A percentile compares a stretch with the other conserved stretches of the same genome.
Conservation (phyloP, 345 rosid species). For the Cardamine occulta region DNA sequence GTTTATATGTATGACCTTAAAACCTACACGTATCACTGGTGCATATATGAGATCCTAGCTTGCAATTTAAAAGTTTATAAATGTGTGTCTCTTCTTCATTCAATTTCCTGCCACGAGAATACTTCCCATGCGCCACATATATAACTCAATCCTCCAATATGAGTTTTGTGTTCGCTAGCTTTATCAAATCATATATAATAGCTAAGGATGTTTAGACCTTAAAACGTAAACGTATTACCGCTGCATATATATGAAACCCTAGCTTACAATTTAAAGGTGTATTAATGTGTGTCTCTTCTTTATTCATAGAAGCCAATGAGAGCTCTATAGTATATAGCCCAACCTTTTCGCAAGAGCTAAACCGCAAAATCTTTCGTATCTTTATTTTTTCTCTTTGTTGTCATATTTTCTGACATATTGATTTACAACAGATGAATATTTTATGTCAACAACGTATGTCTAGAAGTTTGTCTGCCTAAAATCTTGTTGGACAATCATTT, state of each 20-base stretch:
- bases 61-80: neutral
- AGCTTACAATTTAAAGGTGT: neutral
- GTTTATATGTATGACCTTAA: constrained; percentile 2
- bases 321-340: constrained; percentile 24
- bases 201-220: neutral
- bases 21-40: constrained; percentile 29
- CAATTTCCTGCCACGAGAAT: constrained; percentile 31
- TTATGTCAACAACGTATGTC: constrained; percentile 30
- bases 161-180: neutral
- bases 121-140: constrained; percentile 39
- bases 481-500: constrained; percentile 8
- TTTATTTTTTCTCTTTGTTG: constrained; percentile 9
- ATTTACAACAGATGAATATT: constrained; percentile 23
- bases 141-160: neutral
- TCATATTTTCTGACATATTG: constrained; percentile 27
- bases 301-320: constrained; percentile 29
- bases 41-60: constrained; percentile 24
- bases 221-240: constrained; percentile 21
- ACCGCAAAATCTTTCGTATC: constrained; percentile 42
- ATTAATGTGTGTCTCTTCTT: constrained; percentile 32
- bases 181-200: neutral
- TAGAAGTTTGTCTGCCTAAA: constrained; percentile 12
- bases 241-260: constrained; percentile 26
- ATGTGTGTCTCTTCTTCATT: constrained; percentile 12
- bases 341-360: constrained; percentile 38